Evolutionary conservation across 2,329 filamentous ascomycete genomes (phyloP), one percentile per base, ranked within the genome.

Genomic region (Aspergillus uvarum): DNA sequence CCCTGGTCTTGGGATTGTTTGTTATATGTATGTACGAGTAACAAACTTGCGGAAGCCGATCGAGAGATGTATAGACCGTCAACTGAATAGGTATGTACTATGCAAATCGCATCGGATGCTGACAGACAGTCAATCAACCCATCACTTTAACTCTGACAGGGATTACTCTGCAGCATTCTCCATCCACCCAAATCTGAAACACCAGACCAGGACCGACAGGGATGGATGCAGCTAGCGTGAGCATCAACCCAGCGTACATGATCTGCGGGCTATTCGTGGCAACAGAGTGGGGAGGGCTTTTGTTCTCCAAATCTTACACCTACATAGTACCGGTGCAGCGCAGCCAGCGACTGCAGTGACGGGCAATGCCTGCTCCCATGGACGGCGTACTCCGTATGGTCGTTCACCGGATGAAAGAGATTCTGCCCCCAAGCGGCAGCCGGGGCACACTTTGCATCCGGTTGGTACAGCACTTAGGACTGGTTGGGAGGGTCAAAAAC

Each of bases 401-500:
- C 12, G 38, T 42, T 29, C 24, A 48, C 31, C 5, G 21, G 26
- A 55, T 31, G 24, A 19, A 16, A 44, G 24, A 31, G 24, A 21
- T 48, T 55, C 53, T 55, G 53, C 42, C 53, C 53, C 53, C 53
- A 54, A 54, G n/a, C 42, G 52, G 38, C 32, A 35, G 32, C 11
- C 32, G 32, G 32, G 32, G 11, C 32, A 35, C 12, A 29, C 26
- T 29, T 16, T 16, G 11, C 5, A 35, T 10, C 32, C 32, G 32
- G 14, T 35, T 16, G 32, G 32, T 12, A 35, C 11, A 35, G 14
- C 26, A 29, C 26, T 29, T 35, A 4, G 4, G 4, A 35, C 32
- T 16, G 32, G 32, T 35, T 12, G 32, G 32, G 14, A 35, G 32
- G 64, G 63, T 64, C 57, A 66, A 65, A 64, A 72, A 72, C 71